Evolutionary conservation across 1,284 basidiomycete genomes (phyloP).

Genomic region (Melampsora americana): DNA sequence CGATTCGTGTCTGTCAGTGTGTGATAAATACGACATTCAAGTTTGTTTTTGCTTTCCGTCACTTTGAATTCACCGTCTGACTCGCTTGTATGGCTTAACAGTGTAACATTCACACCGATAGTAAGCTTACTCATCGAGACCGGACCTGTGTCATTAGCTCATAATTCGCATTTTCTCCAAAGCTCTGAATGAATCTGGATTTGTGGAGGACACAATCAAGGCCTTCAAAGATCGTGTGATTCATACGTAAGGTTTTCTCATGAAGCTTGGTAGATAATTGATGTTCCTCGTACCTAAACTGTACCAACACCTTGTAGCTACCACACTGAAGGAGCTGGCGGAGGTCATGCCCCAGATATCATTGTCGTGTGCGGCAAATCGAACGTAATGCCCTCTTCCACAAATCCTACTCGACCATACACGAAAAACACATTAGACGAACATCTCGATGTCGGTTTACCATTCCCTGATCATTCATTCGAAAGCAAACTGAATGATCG

Average conservation of each 20-base stretch:
- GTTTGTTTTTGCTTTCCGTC: slow-evolving; percentile 55
- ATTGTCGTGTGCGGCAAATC: slow-evolving; percentile 85
- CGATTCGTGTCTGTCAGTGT: slow-evolving; percentile 72
- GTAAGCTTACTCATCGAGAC: slow-evolving; percentile 88
- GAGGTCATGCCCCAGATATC: slow-evolving; percentile 96
- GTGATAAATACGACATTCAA: slow-evolving; percentile 91
- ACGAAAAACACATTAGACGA: slow-evolving; percentile 91
- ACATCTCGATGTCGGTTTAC: slow-evolving; percentile 76
- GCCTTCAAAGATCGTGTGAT: slow-evolving; percentile 90
- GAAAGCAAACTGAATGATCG: background rate
- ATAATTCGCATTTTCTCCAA: slow-evolving; percentile 4
- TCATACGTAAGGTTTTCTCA: slow-evolving; percentile 63
- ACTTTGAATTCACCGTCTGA: background rate
- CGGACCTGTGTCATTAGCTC: slow-evolving; percentile 58
- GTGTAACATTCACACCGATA: slow-evolving; percentile 97
- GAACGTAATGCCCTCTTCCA: slow-evolving; percentile 94
- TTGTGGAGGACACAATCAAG: slow-evolving; percentile 68
- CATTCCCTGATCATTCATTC: background rate
- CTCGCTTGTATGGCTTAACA: slow-evolving; percentile 50
- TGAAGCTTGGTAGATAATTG: background rate
- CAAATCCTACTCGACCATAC: slow-evolving; percentile 93
- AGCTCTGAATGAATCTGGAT: slow-evolving; percentile 50
- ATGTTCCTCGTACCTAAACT: background rate
- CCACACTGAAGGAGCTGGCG: slow-evolving; percentile 91
- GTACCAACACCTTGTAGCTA: slow-evolving; percentile 57